Evolutionary conservation across 441 rosid genomes (phyloP), one percentile per base, ranked within the genome.

Genomic region (Eugenia klotzschiana): DNA sequence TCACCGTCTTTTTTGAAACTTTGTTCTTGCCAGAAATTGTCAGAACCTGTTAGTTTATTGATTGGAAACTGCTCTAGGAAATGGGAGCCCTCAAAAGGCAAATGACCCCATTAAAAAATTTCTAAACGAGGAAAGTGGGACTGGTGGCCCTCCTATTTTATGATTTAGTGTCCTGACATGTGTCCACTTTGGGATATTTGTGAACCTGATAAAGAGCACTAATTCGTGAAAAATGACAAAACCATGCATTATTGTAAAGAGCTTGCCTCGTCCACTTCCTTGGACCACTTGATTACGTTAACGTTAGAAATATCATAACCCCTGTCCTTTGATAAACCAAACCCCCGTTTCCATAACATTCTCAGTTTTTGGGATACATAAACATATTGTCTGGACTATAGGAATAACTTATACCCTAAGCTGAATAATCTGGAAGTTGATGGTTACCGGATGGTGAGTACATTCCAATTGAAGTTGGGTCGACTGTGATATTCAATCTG

Each of bases 121-220:
- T 82, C 88, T 84, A 81, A 81, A 87, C 83, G 27, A 80, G 86
- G 84, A 84, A 86, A 81, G 82, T 87, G 87, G 86, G 79, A 55
- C 69, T 18, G 23, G 56, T 73, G 51, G 86, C 82, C 81, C 60
- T 3, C 26, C 55, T 77, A 26, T 9, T 77, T 29, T 11, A 41
- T 49, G 29, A 27, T 29, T 54, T 40, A 51, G 40, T 54, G 77
- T 81, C 37, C 43, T 14, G 51, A 54, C 50, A 46, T 29, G 11
- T 80, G 52, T 51, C 6, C 29, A 55, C 58, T 53, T 50, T 8
- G 81, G 15, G 81, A 53, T 79, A 18, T 57, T 5, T 80, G 20
- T 18, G 46, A 64, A 64, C 77, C 46, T 33, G 77, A 22, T 29
- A 4, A 60, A 8, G 77, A 64, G 77, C 46, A 33, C 46, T 69